Evolutionary conservation across 331 rosid genomes (phyloP), one percentile per base, ranked within the genome.

Genomic region (Malus hybrid): DNA sequence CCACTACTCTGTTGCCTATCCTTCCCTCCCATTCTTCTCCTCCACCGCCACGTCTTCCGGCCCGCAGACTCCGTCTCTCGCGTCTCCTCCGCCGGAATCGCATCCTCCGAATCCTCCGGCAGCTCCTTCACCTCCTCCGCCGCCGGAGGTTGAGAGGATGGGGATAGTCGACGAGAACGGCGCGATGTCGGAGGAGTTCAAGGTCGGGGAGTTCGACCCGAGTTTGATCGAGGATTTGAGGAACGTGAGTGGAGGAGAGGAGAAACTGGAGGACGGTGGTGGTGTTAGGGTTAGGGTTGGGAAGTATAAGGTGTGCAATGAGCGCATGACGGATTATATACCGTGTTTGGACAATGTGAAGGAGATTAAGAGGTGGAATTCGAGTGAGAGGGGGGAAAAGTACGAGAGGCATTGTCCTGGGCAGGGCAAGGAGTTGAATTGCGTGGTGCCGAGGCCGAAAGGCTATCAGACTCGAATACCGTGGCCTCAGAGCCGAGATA

Each of bases 401-500:
- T 91, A 76, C 65, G 97, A 88, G 77, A 72, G 98, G 63, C 98
- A 93, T 82, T 93, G 97, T 56, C 96, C 96, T 0, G 78, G 69
- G 31, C 33, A 77, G 76, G 87, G 65, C 36, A 80, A 79, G 73
- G 84, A 79, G 64, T 77, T 91, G 73, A 78, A 82, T 75, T 93
- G 98, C 85, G 36, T 88, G 78, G 85, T 93, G 76, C 94, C 96
- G 20, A 64, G 70, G 76, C 96, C 97, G 1, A 71, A 83, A 13
- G 90, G 85, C 14, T 93, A 93, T 63, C 80, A 66, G 80, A 84
- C 64, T 13, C 91, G 87, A 29, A 85, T 93, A n/a, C 86, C 82
- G 6, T 93, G 98, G 96, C 98, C 98, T 0, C 64, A 71, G 80
- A 93, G 98, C 84, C 83, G 93, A 80, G 93, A 93, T 72, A 87